Base-by-base conservation (phyloP, 2,329 filamentous ascomycete species). In the Penicillium sp. region DNA sequence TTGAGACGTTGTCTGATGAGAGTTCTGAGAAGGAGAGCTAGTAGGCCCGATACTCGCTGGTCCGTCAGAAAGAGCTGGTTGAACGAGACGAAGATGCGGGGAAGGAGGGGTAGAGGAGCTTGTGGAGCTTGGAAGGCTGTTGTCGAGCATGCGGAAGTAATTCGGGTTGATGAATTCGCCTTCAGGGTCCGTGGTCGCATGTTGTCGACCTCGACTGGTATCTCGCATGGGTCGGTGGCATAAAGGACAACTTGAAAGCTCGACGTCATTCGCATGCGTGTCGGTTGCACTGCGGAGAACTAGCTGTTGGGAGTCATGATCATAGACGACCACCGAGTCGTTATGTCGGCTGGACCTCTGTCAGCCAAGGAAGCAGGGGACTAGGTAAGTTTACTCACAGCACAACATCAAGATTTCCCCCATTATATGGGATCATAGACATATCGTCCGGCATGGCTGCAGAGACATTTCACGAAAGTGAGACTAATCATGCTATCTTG, bases 91-190 rank as follows among this genome's bases (percentile, higher is more conserved):
- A 75, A 81, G 74, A 74, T 79, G 74, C 16, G 82, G 78, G 53
- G 83, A 81, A 2, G 82, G 71, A 35, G 82, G 78, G 26, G 55
- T 70, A 54, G 63, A 79, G 71, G 65, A 77, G 65, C 56, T 74
- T 64, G 73, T 79, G 74, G 68, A 81, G 74, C 75, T 78, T 54
- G 81, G 81, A 51, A 79, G 76, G 64, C 82, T 87, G 50, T 82
- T 77, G 45, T 85, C 89, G 42, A 99, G 87, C 89, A 98, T 93
- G 68, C 91, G 91, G 76, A 99, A 99, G 79, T 99, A 99, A 51
- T 92, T 87, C 2, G 93, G 93, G 68, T 93, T 89, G 65, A 97
- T 90, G 71, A 93, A 98, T 55, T 88, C 84, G 49, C 89, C 83
- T 67, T 69, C 73, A 61, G 65, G 71, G 64, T 64, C 72, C 53